These are phyloP conservation scores for Amphirosellinia nigrospora DNA, from an alignment of 495 filamentous ascomycete species.

Conservation along the genomic window DNA sequence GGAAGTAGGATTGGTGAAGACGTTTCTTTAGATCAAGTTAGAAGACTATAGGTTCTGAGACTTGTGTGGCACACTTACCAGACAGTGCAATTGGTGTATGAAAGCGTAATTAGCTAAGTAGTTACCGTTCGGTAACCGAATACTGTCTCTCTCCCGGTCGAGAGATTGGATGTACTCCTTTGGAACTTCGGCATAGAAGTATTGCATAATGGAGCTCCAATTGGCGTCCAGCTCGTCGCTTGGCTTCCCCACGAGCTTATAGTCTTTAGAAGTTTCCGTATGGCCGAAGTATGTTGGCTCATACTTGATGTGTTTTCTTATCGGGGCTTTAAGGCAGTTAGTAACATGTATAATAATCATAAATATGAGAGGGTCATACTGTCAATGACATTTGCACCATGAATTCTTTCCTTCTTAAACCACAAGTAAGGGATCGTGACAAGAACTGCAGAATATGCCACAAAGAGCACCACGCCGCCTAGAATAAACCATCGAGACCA, in stretches of 20 bases:
- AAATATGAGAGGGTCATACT: background rate
- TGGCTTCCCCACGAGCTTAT: conserved; percentile 19
- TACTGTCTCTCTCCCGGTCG: conserved; percentile 21
- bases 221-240: conserved; percentile 19
- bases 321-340: conserved; percentile 13
- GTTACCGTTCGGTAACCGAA: conserved; percentile 22
- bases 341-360: background rate
- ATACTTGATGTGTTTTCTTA: conserved; percentile 22
- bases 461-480: background rate
- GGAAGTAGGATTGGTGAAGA: conserved; percentile 25
- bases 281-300: conserved; percentile 25
- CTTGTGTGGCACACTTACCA: background rate
- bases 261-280: conserved; percentile 22
- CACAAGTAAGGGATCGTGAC: conserved; percentile 15
- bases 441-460: conserved; percentile 8
- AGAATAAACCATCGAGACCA: conserved; percentile 8
- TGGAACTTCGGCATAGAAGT: conserved; percentile 23
- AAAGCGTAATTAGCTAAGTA: conserved; percentile 24
- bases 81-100: conserved; percentile 22
- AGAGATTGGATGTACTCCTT: conserved; percentile 26
- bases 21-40: conserved; percentile 14
- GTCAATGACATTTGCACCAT: conserved; percentile 23
- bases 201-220: conserved; percentile 24
- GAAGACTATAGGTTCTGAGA: background rate
- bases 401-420: conserved; percentile 15